These are phyloP conservation scores for Mycena vitilis DNA, from an alignment of 768 basidiomycete genomes.

Conservation along the genomic window DNA sequence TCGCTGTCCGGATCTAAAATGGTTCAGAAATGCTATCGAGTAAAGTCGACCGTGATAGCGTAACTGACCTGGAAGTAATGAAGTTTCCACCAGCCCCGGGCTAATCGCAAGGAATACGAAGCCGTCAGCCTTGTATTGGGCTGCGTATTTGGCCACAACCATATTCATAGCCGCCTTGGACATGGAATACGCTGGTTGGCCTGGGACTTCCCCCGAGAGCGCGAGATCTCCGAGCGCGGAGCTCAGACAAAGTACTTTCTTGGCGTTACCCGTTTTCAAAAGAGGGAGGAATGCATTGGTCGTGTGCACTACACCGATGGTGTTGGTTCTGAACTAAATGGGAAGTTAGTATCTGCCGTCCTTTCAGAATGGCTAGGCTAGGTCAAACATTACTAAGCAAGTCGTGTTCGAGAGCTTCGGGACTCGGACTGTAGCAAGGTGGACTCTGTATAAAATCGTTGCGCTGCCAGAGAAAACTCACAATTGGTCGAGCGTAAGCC, in stretches of 20 bases:
- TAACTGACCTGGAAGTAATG: conserved; percentile 8
- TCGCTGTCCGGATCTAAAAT: not conserved
- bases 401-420: not conserved
- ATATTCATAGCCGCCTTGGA: conserved; percentile 54
- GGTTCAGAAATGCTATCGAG: not conserved
- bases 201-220: conserved; percentile 27
- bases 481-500: conserved; percentile 8
- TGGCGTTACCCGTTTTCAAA: not conserved
- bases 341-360: too few species aligned
- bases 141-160: conserved; percentile 51
- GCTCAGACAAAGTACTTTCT: conserved; percentile 48
- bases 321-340: conserved; percentile 5
- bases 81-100: conserved; percentile 53
- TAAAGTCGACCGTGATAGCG: not conserved
- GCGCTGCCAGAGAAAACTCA: not conserved
- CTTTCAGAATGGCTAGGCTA: too few species aligned
- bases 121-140: conserved; percentile 45
- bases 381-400: not conserved
- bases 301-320: not conserved
- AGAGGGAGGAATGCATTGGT: conserved; percentile 8
- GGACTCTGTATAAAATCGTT: not conserved
- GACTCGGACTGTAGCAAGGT: not conserved
- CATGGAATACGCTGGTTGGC: conserved; percentile 43
- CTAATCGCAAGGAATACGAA: conserved; percentile 50
- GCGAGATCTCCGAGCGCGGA: conserved; percentile 45